A percentile compares a stretch with the other conserved stretches of the same genome.
Evolutionary conservation across 2,329 filamentous ascomycete species (phyloP).

Genomic region (Pestalotiopsis sp.): DNA sequence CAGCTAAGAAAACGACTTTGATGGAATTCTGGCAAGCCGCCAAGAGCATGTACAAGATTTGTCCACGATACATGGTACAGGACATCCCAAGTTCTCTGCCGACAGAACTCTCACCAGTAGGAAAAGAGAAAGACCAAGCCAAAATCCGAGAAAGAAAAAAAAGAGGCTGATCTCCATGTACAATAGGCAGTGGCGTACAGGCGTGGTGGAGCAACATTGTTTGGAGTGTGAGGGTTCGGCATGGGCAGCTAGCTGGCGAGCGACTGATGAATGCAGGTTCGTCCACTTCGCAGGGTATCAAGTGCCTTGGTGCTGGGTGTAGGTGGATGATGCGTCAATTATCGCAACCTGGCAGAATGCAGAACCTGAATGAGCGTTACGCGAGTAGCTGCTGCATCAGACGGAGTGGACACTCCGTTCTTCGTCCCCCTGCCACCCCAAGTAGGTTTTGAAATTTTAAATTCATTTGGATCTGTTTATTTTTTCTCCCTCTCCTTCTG

Average conservation of each 20-base stretch:
- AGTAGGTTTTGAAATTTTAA: too few species aligned
- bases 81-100: too few species aligned
- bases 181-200: not conserved
- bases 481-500: not conserved
- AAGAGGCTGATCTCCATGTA: not conserved
- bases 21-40: not conserved
- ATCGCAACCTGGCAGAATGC: not conserved
- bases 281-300: not conserved
- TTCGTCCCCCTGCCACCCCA: not conserved
- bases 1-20: not conserved
- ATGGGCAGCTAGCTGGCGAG: not conserved
- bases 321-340: constrained; percentile 5
- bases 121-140: too few species aligned
- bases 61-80: too few species aligned
- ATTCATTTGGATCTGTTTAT: not conserved
- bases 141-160: not conserved
- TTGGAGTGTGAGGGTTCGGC: not conserved
- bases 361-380: not conserved
- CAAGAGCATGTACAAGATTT: not conserved
- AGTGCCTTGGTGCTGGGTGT: not conserved
- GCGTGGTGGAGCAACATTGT: not conserved
- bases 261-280: not conserved
- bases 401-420: not conserved
- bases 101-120: too few species aligned
- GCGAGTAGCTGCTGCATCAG: not conserved